These are phyloP conservation scores for Globisporangium solare DNA, from an alignment of 352 stramenopile genomes.

Conservation along the genomic window DNA sequence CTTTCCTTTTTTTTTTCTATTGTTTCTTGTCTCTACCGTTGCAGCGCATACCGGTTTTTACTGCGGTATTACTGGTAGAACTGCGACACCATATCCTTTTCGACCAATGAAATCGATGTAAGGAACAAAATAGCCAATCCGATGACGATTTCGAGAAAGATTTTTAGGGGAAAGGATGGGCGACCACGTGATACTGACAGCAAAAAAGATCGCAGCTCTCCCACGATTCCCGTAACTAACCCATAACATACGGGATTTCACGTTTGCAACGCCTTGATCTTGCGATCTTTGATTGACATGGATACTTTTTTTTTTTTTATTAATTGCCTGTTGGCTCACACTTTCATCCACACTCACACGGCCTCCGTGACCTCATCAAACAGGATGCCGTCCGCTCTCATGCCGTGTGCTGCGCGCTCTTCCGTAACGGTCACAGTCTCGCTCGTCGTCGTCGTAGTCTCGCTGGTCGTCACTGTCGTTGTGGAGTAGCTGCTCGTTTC, in stretches of 20 bases:
- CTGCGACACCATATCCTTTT: neutral
- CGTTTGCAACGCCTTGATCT: neutral
- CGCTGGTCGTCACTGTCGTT: conserved; percentile 16
- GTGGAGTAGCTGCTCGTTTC: neutral
- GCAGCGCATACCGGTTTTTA: neutral
- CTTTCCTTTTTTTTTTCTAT: neutral
- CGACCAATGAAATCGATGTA: too few relatives aligned
- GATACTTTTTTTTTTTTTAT: neutral
- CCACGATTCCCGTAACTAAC: neutral
- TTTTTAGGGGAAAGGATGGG: neutral
- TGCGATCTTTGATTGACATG: neutral
- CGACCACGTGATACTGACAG: neutral
- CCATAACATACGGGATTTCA: too few relatives aligned
- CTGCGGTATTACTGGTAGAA: neutral
- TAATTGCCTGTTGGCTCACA: too few relatives aligned
- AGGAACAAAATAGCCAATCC: neutral
- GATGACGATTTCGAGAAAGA: neutral
- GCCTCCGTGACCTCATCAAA: conserved; percentile 58
- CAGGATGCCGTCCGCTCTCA: conserved; percentile 49
- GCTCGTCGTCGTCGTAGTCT: conserved; percentile 23
- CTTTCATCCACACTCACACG: conserved; percentile 17
- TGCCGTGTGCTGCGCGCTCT: conserved; percentile 22
- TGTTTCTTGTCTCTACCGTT: neutral
- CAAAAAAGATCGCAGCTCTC: neutral
- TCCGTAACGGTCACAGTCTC: conserved; percentile 26